Evolutionary conservation across 306 rosid species (phyloP), one percentile per base, ranked within the genome.

Genomic region (Mucuna pruriens): DNA sequence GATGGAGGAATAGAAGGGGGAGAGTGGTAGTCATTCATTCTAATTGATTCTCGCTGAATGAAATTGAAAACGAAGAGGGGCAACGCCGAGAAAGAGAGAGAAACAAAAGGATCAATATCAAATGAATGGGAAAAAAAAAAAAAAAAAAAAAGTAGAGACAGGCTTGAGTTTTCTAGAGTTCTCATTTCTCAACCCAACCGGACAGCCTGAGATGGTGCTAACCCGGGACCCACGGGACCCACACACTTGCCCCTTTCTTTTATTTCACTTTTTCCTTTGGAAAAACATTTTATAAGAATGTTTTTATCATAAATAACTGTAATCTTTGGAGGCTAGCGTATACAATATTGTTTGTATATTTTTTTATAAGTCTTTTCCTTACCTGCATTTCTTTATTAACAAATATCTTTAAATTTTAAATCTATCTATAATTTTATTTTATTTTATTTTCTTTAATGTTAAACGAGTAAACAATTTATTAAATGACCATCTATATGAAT

Each of bases 201-300:
- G 86, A 78, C 88, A 85, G 77, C 84, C 76, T 77, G 57, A 40
- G 52, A 68, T 67, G 64, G 45, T 76, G 81, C 5, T 76, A 1
- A 42, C 36, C 22, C 5, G 52, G 84, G 81, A 5, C 77, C 83
- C 80, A 71, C 5, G 52, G 84, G 81, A 5, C 77, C 83, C 80
- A 71, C 86, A 52, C 83, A 26, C 61, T 7, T 4, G 31, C 57
- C 16, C 29, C 17, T 7, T 5, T 2, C 40, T 33, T 51, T 55
- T 0, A 0, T 55, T 55, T 55, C 4, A 0, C 1, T 13, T 0
- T 3, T 57, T 23, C 1, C 22, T 55, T 61, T 61, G 0, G 0
- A 6, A 31, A 15, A 26, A 2, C 4, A 31, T 66, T 39, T 10
- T 39, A 1, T 10, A 38, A 4, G 1, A 1, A 63, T n/a, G 13